These are phyloP conservation scores for Candida hispaniensis DNA, from an alignment of 805 yeast species.

Conservation along the genomic window DNA sequence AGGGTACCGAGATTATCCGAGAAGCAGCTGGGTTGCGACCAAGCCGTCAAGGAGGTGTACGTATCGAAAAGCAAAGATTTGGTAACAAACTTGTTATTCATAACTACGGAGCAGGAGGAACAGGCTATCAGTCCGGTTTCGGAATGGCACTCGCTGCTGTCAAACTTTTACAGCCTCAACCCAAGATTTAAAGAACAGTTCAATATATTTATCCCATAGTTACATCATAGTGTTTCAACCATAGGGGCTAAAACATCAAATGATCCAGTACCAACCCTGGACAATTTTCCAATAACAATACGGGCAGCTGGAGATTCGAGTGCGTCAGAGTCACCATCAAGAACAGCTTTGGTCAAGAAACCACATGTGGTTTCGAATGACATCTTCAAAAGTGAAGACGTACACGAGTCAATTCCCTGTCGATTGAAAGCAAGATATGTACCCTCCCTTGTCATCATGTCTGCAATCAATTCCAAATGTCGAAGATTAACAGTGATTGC, in stretches of 20 bases:
- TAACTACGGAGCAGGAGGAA: slow-evolving; percentile 68
- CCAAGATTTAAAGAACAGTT: slow-evolving; percentile 1
- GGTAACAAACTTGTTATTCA: slow-evolving; percentile 44
- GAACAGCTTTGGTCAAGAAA: slow-evolving; percentile 90
- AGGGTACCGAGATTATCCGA: slow-evolving; percentile 41
- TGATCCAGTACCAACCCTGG: slow-evolving; percentile 91
- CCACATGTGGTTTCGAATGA: slow-evolving; percentile 97
- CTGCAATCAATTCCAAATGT: slow-evolving; percentile 94
- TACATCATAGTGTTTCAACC: slow-evolving; percentile 2
- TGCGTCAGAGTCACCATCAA: slow-evolving; percentile 82
- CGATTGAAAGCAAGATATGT: slow-evolving; percentile 92
- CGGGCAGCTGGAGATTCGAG: slow-evolving; percentile 88
- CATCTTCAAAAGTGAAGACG: slow-evolving; percentile 97
- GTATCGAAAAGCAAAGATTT: slow-evolving; percentile 47
- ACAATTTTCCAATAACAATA: slow-evolving; percentile 82
- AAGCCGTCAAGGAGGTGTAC: slow-evolving; percentile 60
- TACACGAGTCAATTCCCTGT: slow-evolving; percentile 93
- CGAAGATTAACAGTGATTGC: slow-evolving; percentile 88
- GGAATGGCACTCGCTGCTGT: slow-evolving; percentile 46
- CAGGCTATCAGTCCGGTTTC: slow-evolving; percentile 65
- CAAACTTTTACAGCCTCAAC: too few species aligned
- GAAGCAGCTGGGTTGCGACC: slow-evolving; percentile 72
- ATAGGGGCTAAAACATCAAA: slow-evolving; percentile 52
- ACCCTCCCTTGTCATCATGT: slow-evolving; percentile 99
- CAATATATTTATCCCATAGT: neutral